Evolutionary conservation across 164 flowering plant genomes (phyloP), one percentile per base, ranked within the genome.

Genomic region (Vitis rupestris): DNA sequence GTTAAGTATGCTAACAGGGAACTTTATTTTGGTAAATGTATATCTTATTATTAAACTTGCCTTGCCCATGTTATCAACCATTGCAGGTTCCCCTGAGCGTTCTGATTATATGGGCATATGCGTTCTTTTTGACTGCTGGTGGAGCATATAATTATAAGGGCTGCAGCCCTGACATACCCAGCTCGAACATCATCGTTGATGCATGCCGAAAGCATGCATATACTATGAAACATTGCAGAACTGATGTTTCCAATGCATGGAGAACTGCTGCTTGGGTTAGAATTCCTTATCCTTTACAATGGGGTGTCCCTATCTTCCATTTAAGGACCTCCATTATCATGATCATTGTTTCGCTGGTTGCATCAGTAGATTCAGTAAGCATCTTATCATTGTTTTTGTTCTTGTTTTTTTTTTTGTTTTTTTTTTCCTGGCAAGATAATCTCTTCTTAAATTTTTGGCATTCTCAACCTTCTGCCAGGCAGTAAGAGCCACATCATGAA

Each of bases 221-320:
- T 78, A 94, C 94, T 13, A 94, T 94, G 98, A 82, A 85, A 77
- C 96, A 90, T 67, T 94, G 98, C 79, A 75, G 98, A 56, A 92
- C 97, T 14, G 98, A 94, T 81, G 97, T 77, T 65, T 94, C 98
- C 19, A 80, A 76, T 79, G 97, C 97, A 59, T 87, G 90, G 97
- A 82, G 75, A 71, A 81, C 89, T 65, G 85, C 98, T 65, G 79
- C 83, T 14, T 94, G 98, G 98, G 85, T 92, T 77, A 75, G 93
- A 70, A 76, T 94, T 65, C 97, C 97, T 7, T 91, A 90, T 70
- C 98, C 96, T 66, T 78, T 93, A n/a, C 98, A 93, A 76, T 93
- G 98, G 97, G 98, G 98, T 51, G 74, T 88, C 60, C 98, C 97
- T 15, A 80, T 83, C 61, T 89, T 94, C 82, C 91, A 78, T 65